Evolutionary conservation across 202 grass and related monocot genomes (phyloP).

Genomic region (Panicum virgatum): DNA sequence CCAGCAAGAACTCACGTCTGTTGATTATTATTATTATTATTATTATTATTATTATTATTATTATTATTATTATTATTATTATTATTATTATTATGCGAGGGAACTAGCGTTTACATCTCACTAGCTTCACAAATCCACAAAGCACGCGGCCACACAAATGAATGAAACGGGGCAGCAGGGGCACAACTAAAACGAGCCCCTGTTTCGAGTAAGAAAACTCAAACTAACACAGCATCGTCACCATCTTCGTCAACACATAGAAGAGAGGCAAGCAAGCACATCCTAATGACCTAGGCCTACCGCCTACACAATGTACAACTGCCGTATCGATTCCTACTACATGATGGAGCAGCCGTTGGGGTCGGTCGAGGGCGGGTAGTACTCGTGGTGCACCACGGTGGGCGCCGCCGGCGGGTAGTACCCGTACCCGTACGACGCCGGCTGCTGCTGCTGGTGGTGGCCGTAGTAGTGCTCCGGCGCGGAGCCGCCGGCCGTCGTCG

Average conservation of each 20-base stretch:
- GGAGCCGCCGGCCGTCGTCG: neutral
- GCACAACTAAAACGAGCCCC: neutral
- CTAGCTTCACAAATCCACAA: neutral
- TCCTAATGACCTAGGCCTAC: no score
- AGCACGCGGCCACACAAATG: neutral
- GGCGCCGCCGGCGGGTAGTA: neutral
- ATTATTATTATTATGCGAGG: neutral
- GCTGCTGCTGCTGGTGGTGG: neutral
- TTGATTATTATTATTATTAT: no score
- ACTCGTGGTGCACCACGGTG: slow-evolving; percentile 31
- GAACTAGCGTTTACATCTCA: neutral
- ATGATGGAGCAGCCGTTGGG: slow-evolving; percentile 37
- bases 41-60: neutral
- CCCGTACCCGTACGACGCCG: neutral
- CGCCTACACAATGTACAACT: neutral
- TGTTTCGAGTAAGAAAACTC: neutral
- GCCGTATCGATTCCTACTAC: neutral
- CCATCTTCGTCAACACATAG: neutral
- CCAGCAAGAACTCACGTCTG: no score
- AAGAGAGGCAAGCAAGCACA: neutral
- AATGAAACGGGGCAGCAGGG: neutral
- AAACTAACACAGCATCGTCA: neutral
- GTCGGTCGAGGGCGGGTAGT: slow-evolving; percentile 20
- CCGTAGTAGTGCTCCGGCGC: slow-evolving; percentile 3
- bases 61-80: neutral